Evolutionary conservation across 192 early-diverging fungal species (phyloP).

Genomic region (Rhizophagus prolifer): DNA sequence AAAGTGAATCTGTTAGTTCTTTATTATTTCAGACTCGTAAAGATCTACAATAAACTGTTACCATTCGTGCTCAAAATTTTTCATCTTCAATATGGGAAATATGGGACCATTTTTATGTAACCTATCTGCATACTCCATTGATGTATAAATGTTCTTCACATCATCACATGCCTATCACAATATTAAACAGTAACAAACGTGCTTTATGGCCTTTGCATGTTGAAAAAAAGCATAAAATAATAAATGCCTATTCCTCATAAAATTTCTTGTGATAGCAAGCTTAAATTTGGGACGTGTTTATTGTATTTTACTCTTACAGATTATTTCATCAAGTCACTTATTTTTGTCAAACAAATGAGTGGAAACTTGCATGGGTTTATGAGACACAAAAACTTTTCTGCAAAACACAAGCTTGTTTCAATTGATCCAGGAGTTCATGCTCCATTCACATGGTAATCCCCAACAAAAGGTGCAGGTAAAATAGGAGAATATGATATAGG

Average conservation of each 20-base stretch:
- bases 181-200: too few relatives aligned
- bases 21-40: too few relatives aligned
- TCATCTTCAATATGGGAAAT: neutral
- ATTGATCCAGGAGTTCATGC: slow-evolving; percentile 18
- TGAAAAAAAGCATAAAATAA: neutral
- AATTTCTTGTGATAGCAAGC: neutral
- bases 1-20: too few relatives aligned
- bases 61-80: neutral
- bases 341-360: too few relatives aligned
- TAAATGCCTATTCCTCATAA: neutral
- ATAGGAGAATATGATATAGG: slow-evolving; percentile 22
- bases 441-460: neutral
- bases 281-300: too few relatives aligned
- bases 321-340: too few relatives aligned
- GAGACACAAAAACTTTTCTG: neutral
- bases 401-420: neutral
- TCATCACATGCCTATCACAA: too few relatives aligned
- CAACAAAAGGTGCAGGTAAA: slow-evolving; percentile 3
- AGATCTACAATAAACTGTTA: too few relatives aligned
- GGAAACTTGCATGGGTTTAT: too few relatives aligned
- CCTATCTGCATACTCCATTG: neutral
- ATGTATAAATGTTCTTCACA: too few relatives aligned
- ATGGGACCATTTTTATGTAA: neutral
- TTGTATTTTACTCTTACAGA: too few relatives aligned
- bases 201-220: too few relatives aligned